phyloP scores from a whole-genome alignment of 192 early-diverging fungal genomes.

The Phlyctochytrium planicorne region DNA sequence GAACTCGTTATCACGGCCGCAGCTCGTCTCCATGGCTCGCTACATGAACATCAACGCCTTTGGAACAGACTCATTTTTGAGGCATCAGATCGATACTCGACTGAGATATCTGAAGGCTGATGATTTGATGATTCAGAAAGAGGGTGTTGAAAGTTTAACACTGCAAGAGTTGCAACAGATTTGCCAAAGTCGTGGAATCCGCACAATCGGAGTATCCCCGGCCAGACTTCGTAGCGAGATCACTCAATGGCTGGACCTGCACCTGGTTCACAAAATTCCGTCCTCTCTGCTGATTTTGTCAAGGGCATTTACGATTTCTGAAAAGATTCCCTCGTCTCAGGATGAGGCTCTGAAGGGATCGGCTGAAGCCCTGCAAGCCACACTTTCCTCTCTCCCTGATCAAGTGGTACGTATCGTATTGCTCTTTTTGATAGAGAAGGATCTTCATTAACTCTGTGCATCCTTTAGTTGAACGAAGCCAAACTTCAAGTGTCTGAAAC shows the following conservation, averaged over 20 bases:
- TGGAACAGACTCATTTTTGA: constrained; percentile 94
- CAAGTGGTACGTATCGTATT: constrained; percentile 65
- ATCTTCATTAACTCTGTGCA: too few relatives aligned
- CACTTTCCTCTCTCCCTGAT: constrained; percentile 86
- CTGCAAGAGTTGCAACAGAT: constrained; percentile 86
- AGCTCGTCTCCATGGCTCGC: constrained; percentile 91
- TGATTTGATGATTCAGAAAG: constrained; percentile 81
- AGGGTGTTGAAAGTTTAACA: constrained; percentile 86
- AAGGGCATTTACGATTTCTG: constrained; percentile 70
- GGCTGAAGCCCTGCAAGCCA: constrained; percentile 88
- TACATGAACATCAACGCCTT: constrained; percentile 97
- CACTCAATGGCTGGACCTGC: constrained; percentile 92
- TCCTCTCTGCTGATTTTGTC: constrained; percentile 87
- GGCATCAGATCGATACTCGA: constrained; percentile 86
- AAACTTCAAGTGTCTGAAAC: constrained; percentile 83
- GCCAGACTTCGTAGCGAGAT: constrained; percentile 86
- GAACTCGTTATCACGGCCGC: constrained; percentile 89
- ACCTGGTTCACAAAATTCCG: constrained; percentile 88
- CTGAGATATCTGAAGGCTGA: constrained; percentile 85
- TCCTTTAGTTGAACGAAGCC: constrained; percentile 65
- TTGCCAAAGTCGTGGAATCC: constrained; percentile 86
- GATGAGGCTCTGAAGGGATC: constrained; percentile 44
- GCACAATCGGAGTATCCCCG: constrained; percentile 83
- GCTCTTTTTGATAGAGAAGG: not conserved
- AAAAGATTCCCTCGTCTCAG: constrained; percentile 42